A percentile compares a stretch with the other conserved stretches of the same genome.
Evolutionary conservation across 345 rosid genomes (phyloP).

Genomic region (Euphorbia lathyris): DNA sequence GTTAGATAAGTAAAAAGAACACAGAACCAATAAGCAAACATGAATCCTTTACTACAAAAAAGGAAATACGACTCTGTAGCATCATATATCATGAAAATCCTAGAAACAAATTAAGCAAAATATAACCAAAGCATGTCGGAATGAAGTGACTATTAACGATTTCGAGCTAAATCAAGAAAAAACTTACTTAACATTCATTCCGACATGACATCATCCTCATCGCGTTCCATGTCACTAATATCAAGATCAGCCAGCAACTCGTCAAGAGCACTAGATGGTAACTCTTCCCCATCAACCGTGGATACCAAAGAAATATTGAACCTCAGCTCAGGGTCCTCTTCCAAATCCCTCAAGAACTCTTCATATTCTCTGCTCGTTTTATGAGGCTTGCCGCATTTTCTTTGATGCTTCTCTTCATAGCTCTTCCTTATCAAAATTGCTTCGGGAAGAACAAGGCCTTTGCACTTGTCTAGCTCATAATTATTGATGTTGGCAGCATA

Average conservation of each 20-base stretch:
- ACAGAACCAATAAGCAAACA: no score
- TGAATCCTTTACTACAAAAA: no score
- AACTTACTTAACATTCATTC: no score
- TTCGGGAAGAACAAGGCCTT: conserved; percentile 11
- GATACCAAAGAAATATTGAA: conserved; percentile 48
- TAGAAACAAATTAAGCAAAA: no score
- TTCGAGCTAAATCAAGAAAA: neutral
- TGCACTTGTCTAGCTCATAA: neutral
- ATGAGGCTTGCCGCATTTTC: no score
- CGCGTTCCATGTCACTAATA: conserved; percentile 35
- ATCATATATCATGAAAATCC: no score
- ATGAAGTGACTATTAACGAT: neutral
- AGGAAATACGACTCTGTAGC: no score
- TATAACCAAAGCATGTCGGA: no score
- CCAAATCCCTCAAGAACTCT: conserved; percentile 54
- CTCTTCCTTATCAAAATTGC: conserved; percentile 22
- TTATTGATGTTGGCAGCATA: conserved; percentile 20
- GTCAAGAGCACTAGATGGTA: conserved; percentile 43
- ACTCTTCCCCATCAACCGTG: conserved; percentile 50
- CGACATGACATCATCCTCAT: conserved; percentile 33
- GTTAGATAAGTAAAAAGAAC: no score
- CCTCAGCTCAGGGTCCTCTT: conserved; percentile 55
- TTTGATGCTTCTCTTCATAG: conserved; percentile 19
- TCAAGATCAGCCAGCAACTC: conserved; percentile 59
- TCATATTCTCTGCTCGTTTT: conserved; percentile 32